Conservation (phyloP, 2,329 filamentous ascomycete genomes). For the Raffaelea arxii region DNA sequence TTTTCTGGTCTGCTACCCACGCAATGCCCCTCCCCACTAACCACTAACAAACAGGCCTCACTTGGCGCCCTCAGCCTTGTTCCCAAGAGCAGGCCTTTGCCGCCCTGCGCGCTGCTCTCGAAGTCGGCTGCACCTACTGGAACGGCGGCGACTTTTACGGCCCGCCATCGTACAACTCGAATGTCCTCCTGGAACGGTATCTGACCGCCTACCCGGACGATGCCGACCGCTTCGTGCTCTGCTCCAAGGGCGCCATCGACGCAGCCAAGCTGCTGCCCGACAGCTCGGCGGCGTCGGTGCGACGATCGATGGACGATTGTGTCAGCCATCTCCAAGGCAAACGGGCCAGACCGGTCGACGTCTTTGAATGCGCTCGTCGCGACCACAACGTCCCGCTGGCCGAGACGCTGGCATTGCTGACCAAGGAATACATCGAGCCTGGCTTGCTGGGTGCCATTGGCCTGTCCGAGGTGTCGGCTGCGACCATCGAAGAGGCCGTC, state of each 20-base stretch:
- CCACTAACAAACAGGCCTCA: constrained; percentile 29
- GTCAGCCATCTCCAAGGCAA: constrained; percentile 36
- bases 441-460: constrained; percentile 35
- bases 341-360: constrained; percentile 30
- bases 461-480: constrained; percentile 37
- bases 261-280: constrained; percentile 27
- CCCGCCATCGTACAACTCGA: constrained; percentile 41
- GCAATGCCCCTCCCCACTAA: not conserved
- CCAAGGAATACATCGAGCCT: constrained; percentile 36
- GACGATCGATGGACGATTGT: constrained; percentile 48
- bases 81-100: constrained; percentile 40
- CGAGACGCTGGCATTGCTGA: constrained; percentile 30
- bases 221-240: constrained; percentile 49
- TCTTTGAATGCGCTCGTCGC: constrained; percentile 47
- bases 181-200: constrained; percentile 51
- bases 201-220: constrained; percentile 55
- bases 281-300: constrained; percentile 42
- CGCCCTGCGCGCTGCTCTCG: constrained; percentile 45
- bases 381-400: constrained; percentile 38
- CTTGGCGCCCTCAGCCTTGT: constrained; percentile 28
- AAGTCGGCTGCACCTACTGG: constrained; percentile 70
- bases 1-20: not conserved
- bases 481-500: constrained; percentile 38
- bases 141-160: constrained; percentile 60
- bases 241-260: constrained; percentile 46